Evolutionary conservation across 768 basidiomycete genomes (phyloP).

Genomic region (Kwoniella sp.): DNA sequence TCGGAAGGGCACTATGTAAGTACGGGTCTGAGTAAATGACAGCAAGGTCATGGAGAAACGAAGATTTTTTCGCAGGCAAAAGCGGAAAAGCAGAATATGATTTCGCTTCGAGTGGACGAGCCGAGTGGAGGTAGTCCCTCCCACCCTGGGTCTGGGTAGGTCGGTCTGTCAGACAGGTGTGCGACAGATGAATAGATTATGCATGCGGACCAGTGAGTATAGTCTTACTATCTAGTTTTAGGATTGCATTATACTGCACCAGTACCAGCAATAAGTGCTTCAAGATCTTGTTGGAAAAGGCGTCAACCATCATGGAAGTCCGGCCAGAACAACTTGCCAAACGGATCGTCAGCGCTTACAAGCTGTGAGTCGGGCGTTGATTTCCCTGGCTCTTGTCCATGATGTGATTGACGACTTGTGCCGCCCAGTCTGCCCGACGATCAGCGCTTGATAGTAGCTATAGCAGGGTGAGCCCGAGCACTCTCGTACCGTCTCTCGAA

Average conservation of each 20-base stretch:
- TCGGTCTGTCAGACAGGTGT: too few species aligned
- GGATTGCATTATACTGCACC: too few species aligned
- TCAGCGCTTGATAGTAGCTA: slow-evolving; percentile 66
- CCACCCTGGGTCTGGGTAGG: too few species aligned
- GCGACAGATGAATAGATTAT: too few species aligned
- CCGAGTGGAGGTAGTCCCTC: slow-evolving; percentile 21
- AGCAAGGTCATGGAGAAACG: too few species aligned
- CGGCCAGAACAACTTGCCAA: slow-evolving; percentile 20
- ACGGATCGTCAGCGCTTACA: slow-evolving; percentile 22
- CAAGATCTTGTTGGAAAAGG: not conserved
- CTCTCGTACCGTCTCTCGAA: not conserved
- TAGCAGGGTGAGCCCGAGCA: slow-evolving; percentile 29
- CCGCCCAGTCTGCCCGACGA: slow-evolving; percentile 8
- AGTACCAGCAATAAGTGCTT: not conserved
- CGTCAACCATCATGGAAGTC: slow-evolving; percentile 9
- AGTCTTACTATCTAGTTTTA: too few species aligned
- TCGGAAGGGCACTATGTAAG: too few species aligned
- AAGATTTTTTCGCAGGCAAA: not conserved
- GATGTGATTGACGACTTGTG: not conserved
- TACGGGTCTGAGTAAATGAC: too few species aligned
- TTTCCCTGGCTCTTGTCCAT: not conserved
- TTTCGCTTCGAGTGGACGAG: slow-evolving; percentile 13
- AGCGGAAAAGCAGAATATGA: not conserved
- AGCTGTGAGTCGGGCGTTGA: slow-evolving; percentile 5
- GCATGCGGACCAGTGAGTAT: too few species aligned